These are phyloP conservation scores for Solanum sitiens DNA, from an alignment of 257 asterid species.

Conservation along the genomic window DNA sequence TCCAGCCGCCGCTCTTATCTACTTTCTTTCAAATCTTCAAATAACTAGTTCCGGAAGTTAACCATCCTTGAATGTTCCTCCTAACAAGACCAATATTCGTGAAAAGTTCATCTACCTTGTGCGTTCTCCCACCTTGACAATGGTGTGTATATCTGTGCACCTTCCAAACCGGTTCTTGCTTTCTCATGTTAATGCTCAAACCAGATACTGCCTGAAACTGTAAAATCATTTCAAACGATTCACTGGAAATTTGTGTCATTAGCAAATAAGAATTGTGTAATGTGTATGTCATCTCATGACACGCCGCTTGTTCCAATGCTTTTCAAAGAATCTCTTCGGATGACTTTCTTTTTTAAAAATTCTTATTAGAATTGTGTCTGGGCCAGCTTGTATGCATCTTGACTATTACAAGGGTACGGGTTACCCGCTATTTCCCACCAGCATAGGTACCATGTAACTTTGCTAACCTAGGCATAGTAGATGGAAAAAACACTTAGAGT, in stretches of 20 bases:
- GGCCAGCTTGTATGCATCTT: neutral
- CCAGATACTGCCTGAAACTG: neutral
- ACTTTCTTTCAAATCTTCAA: neutral
- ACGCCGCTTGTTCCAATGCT: neutral
- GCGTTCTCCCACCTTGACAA: neutral
- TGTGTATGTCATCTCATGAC: neutral
- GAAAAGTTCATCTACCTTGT: neutral
- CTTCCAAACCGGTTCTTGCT: neutral
- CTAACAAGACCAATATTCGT: neutral
- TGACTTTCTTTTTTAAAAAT: neutral
- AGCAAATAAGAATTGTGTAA: neutral
- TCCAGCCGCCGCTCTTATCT: neutral
- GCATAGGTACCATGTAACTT: neutral
- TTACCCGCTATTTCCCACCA: neutral
- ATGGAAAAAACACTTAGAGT: neutral
- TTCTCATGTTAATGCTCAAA: neutral
- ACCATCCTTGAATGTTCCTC: neutral
- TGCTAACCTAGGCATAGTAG: neutral
- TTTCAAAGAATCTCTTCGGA: neutral
- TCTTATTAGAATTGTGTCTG: neutral
- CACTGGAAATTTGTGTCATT: neutral
- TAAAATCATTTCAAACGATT: neutral
- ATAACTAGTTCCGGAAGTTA: neutral
- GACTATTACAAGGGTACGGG: neutral
- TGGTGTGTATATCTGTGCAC: neutral